phyloP scores from a whole-genome alignment of 2,329 filamentous ascomycete genomes.

The Claviceps arundinis region DNA sequence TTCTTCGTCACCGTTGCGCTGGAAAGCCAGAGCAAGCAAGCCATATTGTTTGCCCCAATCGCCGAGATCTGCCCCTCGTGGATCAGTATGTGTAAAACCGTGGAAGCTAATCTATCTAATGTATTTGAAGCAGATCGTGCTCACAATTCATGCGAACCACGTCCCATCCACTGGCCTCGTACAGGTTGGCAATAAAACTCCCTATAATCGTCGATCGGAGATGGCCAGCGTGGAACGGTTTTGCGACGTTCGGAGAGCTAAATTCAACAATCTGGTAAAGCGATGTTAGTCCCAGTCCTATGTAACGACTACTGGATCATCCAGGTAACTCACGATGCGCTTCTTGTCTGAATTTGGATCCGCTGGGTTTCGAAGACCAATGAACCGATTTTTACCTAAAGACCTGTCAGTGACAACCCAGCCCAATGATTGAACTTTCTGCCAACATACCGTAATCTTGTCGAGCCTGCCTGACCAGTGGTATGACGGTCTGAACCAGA shows the following conservation, averaged over 20 bases:
- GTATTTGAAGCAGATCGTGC: neutral
- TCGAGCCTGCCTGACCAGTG: conserved; percentile 51
- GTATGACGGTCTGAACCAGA: conserved; percentile 53
- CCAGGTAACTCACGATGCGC: conserved; percentile 28
- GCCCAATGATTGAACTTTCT: too few species aligned
- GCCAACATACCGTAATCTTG: conserved; percentile 28
- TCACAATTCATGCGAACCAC: conserved; percentile 53
- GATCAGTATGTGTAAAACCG: neutral
- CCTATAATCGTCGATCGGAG: conserved; percentile 69
- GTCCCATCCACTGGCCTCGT: conserved; percentile 59
- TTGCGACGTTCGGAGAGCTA: conserved; percentile 76
- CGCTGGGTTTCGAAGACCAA: conserved; percentile 47
- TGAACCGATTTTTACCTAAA: conserved; percentile 44
- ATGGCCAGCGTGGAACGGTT: conserved; percentile 71
- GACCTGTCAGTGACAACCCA: conserved; percentile 13
- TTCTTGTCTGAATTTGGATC: conserved; percentile 50
- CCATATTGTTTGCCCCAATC: conserved; percentile 73
- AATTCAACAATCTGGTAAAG: conserved; percentile 54
- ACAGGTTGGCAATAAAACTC: conserved; percentile 61
- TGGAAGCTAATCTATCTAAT: neutral
- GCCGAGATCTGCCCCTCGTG: conserved; percentile 41
- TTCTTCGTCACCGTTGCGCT: conserved; percentile 62
- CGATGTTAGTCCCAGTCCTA: neutral
- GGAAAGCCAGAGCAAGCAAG: conserved; percentile 60
- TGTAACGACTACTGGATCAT: neutral